phyloP scores from a whole-genome alignment of 371 early-diverging fungal genomes.

The Cladochytrium tenue region DNA sequence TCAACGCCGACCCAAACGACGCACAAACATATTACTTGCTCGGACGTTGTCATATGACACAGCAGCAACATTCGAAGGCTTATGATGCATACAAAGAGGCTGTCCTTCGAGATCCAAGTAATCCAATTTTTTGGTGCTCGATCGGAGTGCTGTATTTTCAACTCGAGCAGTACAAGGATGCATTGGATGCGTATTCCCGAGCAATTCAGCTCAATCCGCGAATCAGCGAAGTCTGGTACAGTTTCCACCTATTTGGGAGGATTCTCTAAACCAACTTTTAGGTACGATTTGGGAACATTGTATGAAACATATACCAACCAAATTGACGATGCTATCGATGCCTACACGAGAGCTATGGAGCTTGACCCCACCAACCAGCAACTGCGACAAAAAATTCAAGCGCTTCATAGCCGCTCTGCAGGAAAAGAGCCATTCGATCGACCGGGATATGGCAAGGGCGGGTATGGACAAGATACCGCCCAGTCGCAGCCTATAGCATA shows the following conservation, averaged over 20 bases:
- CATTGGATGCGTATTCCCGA: slow-evolving; percentile 94
- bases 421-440: background rate
- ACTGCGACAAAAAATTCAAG: slow-evolving; percentile 75
- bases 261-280: slow-evolving; percentile 9
- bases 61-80: slow-evolving; percentile 91
- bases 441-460: background rate
- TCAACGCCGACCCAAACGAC: slow-evolving; percentile 82
- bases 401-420: too few species aligned
- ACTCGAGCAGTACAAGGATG: slow-evolving; percentile 93
- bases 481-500: background rate
- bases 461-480: slow-evolving; percentile 3
- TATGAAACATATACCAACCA: slow-evolving; percentile 98
- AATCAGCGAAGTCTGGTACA: slow-evolving; percentile 92
- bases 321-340: slow-evolving; percentile 93
- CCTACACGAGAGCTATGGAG: slow-evolving; percentile 91
- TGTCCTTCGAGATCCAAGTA: slow-evolving; percentile 88
- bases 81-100: slow-evolving; percentile 98
- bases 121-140: slow-evolving; percentile 97
- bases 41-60: slow-evolving; percentile 95
- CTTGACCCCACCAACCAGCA: slow-evolving; percentile 81
- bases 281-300: slow-evolving; percentile 89
- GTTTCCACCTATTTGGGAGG: background rate
- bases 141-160: slow-evolving; percentile 97
- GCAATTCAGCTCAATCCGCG: slow-evolving; percentile 93
- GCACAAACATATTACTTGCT: slow-evolving; percentile 94